phyloP scores from a whole-genome alignment of 1,284 basidiomycete genomes.

The Boletus austroedulis region DNA sequence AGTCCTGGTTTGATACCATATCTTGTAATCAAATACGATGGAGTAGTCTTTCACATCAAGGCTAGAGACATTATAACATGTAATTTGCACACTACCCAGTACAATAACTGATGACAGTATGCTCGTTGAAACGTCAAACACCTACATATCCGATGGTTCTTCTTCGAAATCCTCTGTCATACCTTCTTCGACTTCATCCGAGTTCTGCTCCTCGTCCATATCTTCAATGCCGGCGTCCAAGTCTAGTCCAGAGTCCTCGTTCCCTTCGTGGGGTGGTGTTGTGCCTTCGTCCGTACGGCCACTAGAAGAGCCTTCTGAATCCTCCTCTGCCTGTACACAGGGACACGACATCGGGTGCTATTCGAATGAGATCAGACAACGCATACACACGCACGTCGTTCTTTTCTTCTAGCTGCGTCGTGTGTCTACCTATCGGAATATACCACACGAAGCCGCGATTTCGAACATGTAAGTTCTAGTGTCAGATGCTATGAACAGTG shows the following conservation, averaged over 20 bases:
- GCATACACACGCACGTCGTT: constrained; percentile 59
- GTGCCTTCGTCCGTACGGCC: constrained; percentile 42
- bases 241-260: constrained; percentile 56
- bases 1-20: too few species aligned
- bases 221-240: constrained; percentile 73
- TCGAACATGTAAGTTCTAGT: constrained; percentile 55
- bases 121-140: background rate
- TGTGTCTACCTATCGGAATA: constrained; percentile 66
- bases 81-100: background rate
- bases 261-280: constrained; percentile 51
- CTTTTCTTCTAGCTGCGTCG: constrained; percentile 77
- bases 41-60: background rate
- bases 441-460: constrained; percentile 66
- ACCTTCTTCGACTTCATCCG: constrained; percentile 30
- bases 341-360: background rate
- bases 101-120: background rate
- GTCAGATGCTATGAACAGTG: background rate
- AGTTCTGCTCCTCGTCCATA: constrained; percentile 54
- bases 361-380: background rate
- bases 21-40: too few species aligned
- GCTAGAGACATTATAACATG: background rate
- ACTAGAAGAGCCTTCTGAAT: constrained; percentile 38
- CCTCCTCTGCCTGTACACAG: constrained; percentile 43
- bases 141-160: constrained; percentile 27
- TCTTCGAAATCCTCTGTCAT: constrained; percentile 33